These are phyloP conservation scores for Penicillium maclennaniae DNA, from an alignment of 495 filamentous ascomycete species.

Conservation along the genomic window DNA sequence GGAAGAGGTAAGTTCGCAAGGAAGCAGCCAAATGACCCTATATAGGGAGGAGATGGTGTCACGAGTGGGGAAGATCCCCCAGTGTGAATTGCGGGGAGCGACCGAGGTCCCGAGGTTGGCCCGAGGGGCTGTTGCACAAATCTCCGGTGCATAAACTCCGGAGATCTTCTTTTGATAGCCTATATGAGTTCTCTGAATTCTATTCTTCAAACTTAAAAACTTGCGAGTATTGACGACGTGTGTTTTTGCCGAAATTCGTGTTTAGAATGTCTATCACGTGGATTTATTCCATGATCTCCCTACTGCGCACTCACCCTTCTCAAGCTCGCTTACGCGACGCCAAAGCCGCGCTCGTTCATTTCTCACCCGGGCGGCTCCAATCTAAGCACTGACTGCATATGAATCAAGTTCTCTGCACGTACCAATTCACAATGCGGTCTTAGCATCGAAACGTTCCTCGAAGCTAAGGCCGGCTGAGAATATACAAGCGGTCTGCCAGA, in stretches of 20 bases:
- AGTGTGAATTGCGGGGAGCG: slow-evolving; percentile 19
- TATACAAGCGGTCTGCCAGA: too few species aligned
- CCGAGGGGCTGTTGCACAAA: slow-evolving; percentile 18
- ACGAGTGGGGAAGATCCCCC: slow-evolving; percentile 8
- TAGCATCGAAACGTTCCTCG: too few species aligned
- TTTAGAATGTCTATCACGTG: not conserved
- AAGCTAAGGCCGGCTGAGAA: too few species aligned
- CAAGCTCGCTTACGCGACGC: too few species aligned
- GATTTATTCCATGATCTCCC: not conserved
- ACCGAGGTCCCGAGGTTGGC: slow-evolving; percentile 28
- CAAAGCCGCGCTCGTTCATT: too few species aligned
- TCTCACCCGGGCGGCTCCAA: too few species aligned
- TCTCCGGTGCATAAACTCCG: slow-evolving; percentile 6
- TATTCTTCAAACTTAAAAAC: not conserved
- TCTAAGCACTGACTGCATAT: too few species aligned
- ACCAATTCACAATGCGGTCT: too few species aligned
- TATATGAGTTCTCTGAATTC: not conserved
- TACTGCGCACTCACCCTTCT: too few species aligned
- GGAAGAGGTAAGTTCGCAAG: not conserved
- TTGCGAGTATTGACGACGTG: not conserved
- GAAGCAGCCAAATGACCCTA: not conserved
- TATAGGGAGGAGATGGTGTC: slow-evolving; percentile 2
- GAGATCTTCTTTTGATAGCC: slow-evolving; percentile 4
- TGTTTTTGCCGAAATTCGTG: not conserved
- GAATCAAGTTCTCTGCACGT: too few species aligned